These are phyloP conservation scores for Saraca asoca DNA, from an alignment of 331 rosid species.

Conservation along the genomic window DNA sequence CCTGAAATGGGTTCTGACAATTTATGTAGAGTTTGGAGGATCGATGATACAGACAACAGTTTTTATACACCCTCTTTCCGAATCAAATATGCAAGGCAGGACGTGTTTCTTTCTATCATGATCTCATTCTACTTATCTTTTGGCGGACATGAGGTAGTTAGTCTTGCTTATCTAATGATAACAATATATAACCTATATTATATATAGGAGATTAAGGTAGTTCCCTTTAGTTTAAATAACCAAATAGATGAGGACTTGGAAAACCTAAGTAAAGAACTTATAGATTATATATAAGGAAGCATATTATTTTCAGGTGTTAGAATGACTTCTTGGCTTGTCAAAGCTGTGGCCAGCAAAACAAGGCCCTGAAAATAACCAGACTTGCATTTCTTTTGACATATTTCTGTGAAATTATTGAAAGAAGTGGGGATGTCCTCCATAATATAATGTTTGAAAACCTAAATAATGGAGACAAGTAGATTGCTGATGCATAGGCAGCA, in stretches of 20 bases:
- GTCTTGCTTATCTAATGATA: conserved; percentile 13
- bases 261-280: neutral
- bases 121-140: conserved; percentile 77
- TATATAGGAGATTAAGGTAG: neutral
- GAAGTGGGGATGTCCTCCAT: conserved; percentile 1
- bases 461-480: no score
- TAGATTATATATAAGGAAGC: neutral
- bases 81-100: conserved; percentile 88
- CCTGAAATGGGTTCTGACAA: conserved; percentile 80
- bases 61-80: conserved; percentile 84
- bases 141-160: conserved; percentile 57
- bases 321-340: neutral
- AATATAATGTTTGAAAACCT: no score
- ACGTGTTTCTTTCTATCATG: conserved; percentile 81
- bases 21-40: conserved; percentile 83
- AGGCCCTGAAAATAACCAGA: conserved; percentile 5
- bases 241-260: neutral
- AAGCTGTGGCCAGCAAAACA: conserved; percentile 5
- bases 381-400: neutral
- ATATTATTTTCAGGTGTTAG: neutral
- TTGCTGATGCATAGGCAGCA: neutral
- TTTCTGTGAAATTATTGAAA: conserved; percentile 12
- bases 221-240: neutral
- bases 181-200: conserved; percentile 11
- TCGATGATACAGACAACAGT: conserved; percentile 89